phyloP scores from a whole-genome alignment of 2,329 filamentous ascomycete species.

The Neoscytalidium dimidiatum region DNA sequence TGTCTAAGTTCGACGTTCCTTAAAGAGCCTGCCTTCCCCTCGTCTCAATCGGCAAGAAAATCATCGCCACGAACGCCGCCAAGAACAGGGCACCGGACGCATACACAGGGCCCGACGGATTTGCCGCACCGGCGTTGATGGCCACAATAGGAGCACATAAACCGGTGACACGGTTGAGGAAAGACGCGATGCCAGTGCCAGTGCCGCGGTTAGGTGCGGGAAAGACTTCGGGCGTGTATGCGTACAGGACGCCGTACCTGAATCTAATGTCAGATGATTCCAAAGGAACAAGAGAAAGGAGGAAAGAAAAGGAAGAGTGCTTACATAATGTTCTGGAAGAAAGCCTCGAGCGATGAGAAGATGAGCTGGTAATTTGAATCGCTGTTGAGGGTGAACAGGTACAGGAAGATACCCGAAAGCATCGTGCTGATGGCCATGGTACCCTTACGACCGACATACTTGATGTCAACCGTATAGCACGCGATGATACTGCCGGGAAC shows the following conservation, averaged over 20 bases:
- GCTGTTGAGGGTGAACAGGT: slow-evolving; percentile 63
- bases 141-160: slow-evolving; percentile 70
- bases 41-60: slow-evolving; percentile 46
- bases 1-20: not conserved
- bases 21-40: slow-evolving; percentile 45
- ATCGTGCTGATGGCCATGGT: slow-evolving; percentile 70
- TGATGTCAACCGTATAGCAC: slow-evolving; percentile 70
- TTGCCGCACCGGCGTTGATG: slow-evolving; percentile 39
- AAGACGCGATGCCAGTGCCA: slow-evolving; percentile 71
- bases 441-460: slow-evolving; percentile 71
- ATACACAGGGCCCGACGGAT: slow-evolving; percentile 46
- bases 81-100: slow-evolving; percentile 46
- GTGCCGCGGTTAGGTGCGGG: slow-evolving; percentile 71
- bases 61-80: slow-evolving; percentile 45
- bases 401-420: slow-evolving; percentile 68
- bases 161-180: slow-evolving; percentile 68
- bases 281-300: too few species aligned
- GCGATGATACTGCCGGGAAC: slow-evolving; percentile 77
- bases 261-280: not conserved
- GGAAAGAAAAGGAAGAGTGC: not conserved
- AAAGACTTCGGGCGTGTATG: slow-evolving; percentile 77
- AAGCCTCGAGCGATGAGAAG: slow-evolving; percentile 69
- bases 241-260: slow-evolving; percentile 70
- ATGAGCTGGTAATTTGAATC: slow-evolving; percentile 61
- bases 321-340: slow-evolving; percentile 56